Evolutionary conservation across 768 basidiomycete genomes (phyloP), one percentile per base, ranked within the genome.

Genomic region (Collybia mongolica): DNA sequence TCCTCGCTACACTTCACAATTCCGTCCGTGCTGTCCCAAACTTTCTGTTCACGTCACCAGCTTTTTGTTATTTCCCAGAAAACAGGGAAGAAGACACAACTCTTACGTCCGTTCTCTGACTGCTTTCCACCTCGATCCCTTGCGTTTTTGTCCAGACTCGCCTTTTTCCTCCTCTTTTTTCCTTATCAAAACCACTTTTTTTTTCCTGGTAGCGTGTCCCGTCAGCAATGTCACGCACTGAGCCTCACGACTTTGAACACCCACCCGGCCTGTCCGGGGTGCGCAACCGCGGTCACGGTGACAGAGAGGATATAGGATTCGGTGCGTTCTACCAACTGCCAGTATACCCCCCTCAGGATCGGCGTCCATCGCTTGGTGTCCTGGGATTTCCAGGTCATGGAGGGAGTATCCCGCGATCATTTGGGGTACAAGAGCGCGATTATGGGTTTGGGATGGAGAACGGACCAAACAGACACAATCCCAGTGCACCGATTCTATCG

Each of bases 401-500:
- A 41, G 55, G 48, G 26, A 22, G 57, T 45, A 38, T 57, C 46
- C 56, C 66, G 35, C 66, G 67, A 58, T 63, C 67, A 49, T 38
- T 61, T 39, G 59, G 52, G 47, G 22, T 56, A 52, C 60, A 63
- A 40, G 71, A 67, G 50, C 55, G 60, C 51, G 74, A 72, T 22
- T 63, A 63, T 49, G 52, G 59, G 15, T 60, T 62, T 51, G 59
- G 55, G 48, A 48, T 56, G 46, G 60, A 61, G 23, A 49, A 53
- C 24, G 68, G 64, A 66, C 68, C 74, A 77, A 76, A 76, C 65
- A 76, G 72, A 69, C 67, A 70, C 73, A 75, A 72, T 59, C 60
- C 67, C 41, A 48, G 29, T 37, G 26, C 55, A 62, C 60, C 41
- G 48, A 61, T 47, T 59, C 65, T 53, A 54, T 38, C n/a, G 4